Conservation (phyloP, 306 rosid genomes). For the Dalbergia cultrata region DNA sequence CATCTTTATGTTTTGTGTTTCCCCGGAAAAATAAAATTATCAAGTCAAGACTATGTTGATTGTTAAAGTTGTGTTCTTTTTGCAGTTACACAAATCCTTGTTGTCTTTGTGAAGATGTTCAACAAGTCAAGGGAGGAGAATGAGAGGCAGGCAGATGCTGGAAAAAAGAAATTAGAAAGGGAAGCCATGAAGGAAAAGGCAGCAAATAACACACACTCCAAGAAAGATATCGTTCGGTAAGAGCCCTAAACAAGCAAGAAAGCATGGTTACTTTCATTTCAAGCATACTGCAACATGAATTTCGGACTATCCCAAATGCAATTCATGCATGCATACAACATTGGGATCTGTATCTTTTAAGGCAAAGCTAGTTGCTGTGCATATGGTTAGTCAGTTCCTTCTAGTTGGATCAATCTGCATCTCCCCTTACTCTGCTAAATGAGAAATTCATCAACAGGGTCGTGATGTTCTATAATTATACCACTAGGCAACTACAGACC, state of each 20-base stretch:
- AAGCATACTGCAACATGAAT: neutral
- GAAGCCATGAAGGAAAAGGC: slow-evolving; percentile 89
- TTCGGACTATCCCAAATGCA: slow-evolving; percentile 36
- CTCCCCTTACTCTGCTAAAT: slow-evolving; percentile 37
- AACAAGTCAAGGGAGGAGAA: slow-evolving; percentile 96
- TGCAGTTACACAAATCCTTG: slow-evolving; percentile 93
- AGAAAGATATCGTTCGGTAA: slow-evolving; percentile 55
- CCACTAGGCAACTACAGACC: slow-evolving; percentile 39
- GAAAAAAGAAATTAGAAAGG: slow-evolving; percentile 85
- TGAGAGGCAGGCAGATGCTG: slow-evolving; percentile 85
- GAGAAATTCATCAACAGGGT: slow-evolving; percentile 43
- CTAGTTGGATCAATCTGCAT: slow-evolving; percentile 26
- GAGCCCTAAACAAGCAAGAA: slow-evolving; percentile 34
- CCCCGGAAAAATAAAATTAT: neutral
- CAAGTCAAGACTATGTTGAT: slow-evolving; percentile 8
- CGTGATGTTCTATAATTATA: slow-evolving; percentile 50
- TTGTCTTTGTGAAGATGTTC: slow-evolving; percentile 85
- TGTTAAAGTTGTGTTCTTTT: slow-evolving; percentile 34
- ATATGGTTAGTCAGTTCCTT: slow-evolving; percentile 18
- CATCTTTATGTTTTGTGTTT: neutral
- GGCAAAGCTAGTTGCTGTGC: slow-evolving; percentile 24
- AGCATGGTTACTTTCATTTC: slow-evolving; percentile 25
- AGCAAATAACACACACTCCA: slow-evolving; percentile 50
- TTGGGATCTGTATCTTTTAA: slow-evolving; percentile 23
- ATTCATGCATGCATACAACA: slow-evolving; percentile 28